Base-by-base conservation (phyloP, 441 rosid species). In the Hypseocharis bilobata region DNA sequence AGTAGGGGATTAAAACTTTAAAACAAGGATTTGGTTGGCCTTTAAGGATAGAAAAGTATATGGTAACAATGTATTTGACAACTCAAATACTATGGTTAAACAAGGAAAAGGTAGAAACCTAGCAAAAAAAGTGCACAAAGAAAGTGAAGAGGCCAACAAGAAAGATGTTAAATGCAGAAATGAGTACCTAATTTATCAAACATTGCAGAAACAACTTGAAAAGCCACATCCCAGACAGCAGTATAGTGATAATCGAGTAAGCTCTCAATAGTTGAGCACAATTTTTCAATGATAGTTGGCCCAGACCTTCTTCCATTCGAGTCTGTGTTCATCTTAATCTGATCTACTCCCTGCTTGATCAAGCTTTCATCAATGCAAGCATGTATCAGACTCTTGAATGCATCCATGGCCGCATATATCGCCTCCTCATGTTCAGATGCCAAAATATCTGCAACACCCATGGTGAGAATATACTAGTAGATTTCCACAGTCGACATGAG, bases 371-470 rank as follows among this genome's bases (percentile, higher is more conserved):
- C 97, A 65, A 93, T 51, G 68, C 98, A 90, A 51, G 79, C 73
- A 63, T 67, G 54, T 72, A 93, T 85, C 69, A 87, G 76, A 76
- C 72, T 84, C 82, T 88, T 93, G 54, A 85, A 80, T n/a, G 96
- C 81, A 73, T 86, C 95, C 6, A 73, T 82, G 62, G 96, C 91
- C 30, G 95, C 88, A 80, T 80, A 81, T 68, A 88, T 79, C 56
- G 97, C 92, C 83, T 90, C 98, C 76, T 93, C 92, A 22, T 90
- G 96, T 69, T 90, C 94, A 14, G 91, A 87, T 14, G 83, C 86
- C 77, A 90, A 14, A 77, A 87, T 81, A 79, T 90, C 98, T 93
- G 83, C 73, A 77, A 79, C 70, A 70, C 62, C 8, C 51, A 76
- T 55, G 69, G 57, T 16, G 45, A 58, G 19, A 61, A 70, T 14